Percentiles rank a stretch among this genome's conserved stretches.
phyloP scores from a whole-genome alignment of 345 rosid species.

The Brassica carinata region DNA sequence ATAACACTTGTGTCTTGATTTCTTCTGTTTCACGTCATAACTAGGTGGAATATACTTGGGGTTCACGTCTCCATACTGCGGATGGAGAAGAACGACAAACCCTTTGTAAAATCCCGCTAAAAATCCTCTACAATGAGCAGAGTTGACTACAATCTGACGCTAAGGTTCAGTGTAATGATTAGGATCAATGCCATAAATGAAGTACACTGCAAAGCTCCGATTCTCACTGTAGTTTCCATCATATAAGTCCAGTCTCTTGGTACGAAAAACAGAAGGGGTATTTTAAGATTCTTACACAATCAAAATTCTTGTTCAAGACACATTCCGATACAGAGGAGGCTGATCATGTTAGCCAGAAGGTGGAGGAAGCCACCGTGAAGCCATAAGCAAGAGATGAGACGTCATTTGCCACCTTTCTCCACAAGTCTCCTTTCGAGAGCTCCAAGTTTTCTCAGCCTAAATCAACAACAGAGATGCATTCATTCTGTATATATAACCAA shows the following conservation, averaged over 20 bases:
- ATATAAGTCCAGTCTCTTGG: not conserved
- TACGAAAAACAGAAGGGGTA: too few species aligned
- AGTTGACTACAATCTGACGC: slow-evolving; percentile 82
- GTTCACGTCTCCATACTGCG: slow-evolving; percentile 83
- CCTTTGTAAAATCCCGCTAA: slow-evolving; percentile 76
- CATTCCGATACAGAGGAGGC: slow-evolving; percentile 78
- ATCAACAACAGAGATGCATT: slow-evolving; percentile 9
- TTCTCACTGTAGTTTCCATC: slow-evolving; percentile 59
- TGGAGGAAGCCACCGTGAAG: slow-evolving; percentile 88
- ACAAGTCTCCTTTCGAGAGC: slow-evolving; percentile 68
- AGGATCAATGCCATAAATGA: slow-evolving; percentile 64
- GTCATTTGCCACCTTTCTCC: slow-evolving; percentile 62
- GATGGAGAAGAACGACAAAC: slow-evolving; percentile 78
- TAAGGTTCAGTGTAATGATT: slow-evolving; percentile 72
- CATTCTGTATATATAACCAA: not conserved
- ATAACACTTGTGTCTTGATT: not conserved
- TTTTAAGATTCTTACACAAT: slow-evolving; percentile 54
- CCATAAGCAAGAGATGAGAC: slow-evolving; percentile 82
- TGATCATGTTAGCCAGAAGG: slow-evolving; percentile 71
- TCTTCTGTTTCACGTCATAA: not conserved
- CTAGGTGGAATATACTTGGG: slow-evolving; percentile 48
- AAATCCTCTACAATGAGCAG: slow-evolving; percentile 94
- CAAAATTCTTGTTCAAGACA: slow-evolving; percentile 90
- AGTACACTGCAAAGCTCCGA: slow-evolving; percentile 73
- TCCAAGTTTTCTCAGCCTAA: slow-evolving; percentile 72